phyloP scores from a whole-genome alignment of 148 eudicot genomes.

The Selenicereus undatus region DNA sequence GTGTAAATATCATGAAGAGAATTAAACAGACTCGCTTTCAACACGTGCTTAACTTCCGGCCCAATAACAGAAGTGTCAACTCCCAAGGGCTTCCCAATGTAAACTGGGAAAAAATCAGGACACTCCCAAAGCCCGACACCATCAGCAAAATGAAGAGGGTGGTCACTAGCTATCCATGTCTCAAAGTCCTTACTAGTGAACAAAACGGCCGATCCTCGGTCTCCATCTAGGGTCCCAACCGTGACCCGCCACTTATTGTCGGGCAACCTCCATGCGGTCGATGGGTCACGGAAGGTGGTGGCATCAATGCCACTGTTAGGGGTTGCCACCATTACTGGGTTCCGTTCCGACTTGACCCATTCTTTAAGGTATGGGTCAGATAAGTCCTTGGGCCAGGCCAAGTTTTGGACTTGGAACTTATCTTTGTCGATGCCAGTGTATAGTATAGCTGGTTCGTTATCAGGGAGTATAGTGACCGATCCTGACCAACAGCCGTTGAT shows the following conservation, averaged over 20 bases:
- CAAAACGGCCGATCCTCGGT: conserved; percentile 22
- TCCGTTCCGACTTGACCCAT: conserved; percentile 42
- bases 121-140: conserved; percentile 40
- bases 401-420: conserved; percentile 37
- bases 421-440: conserved; percentile 37
- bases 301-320: conserved; percentile 21
- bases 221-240: conserved; percentile 13
- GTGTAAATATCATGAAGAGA: conserved; percentile 36
- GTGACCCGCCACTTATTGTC: conserved; percentile 29
- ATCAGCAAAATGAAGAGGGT: conserved; percentile 22
- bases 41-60: conserved; percentile 33
- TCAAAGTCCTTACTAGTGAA: conserved; percentile 34
- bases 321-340: conserved; percentile 36
- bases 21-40: conserved; percentile 38
- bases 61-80: conserved; percentile 36
- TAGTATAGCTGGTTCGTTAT: conserved; percentile 37
- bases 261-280: conserved; percentile 38
- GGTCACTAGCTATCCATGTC: conserved; percentile 21
- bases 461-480: conserved; percentile 43
- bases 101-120: conserved; percentile 37
- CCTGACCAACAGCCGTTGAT: conserved; percentile 63
- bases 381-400: conserved; percentile 43
- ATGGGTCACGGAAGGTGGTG: conserved; percentile 33
- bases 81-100: conserved; percentile 22
- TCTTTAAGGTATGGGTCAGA: conserved; percentile 51